Conservation (phyloP, 2,329 filamentous ascomycete species). For the Scedosporium dehoogii region DNA sequence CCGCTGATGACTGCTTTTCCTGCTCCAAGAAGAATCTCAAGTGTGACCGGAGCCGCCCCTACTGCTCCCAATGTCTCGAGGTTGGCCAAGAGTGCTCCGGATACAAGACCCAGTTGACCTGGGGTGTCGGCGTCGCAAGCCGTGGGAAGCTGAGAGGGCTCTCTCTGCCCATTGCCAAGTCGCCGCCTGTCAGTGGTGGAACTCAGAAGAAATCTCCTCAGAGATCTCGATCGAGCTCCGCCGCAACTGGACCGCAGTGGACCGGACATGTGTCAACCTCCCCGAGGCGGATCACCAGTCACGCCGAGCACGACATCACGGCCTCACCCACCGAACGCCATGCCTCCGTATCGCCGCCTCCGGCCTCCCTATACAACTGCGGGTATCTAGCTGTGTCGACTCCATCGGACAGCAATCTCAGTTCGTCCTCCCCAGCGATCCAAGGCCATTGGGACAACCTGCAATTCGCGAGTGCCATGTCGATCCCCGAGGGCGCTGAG, state of each 20-base stretch:
- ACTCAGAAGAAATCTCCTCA: slow-evolving; percentile 36
- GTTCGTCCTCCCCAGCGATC: slow-evolving; percentile 17
- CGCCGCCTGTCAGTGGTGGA: slow-evolving; percentile 39
- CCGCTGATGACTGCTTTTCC: slow-evolving; percentile 89
- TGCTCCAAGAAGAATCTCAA: slow-evolving; percentile 75
- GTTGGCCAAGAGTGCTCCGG: slow-evolving; percentile 87
- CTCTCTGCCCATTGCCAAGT: slow-evolving; percentile 60
- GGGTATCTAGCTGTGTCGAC: not conserved
- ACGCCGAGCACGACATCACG: not conserved
- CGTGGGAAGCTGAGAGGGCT: slow-evolving; percentile 88
- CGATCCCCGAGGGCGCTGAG: slow-evolving; percentile 27
- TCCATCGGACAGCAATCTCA: not conserved
- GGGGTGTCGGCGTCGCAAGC: slow-evolving; percentile 92
- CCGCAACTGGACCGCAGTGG: slow-evolving; percentile 14
- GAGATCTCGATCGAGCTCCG: slow-evolving; percentile 36
- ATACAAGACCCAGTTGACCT: slow-evolving; percentile 94
- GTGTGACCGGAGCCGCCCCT: slow-evolving; percentile 86
- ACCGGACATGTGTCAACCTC: not conserved
- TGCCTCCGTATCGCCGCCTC: slow-evolving; percentile 33
- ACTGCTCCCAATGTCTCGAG: slow-evolving; percentile 90
- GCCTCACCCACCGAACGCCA: slow-evolving; percentile 18
- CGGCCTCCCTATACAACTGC: slow-evolving; percentile 22
- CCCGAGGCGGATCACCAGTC: not conserved
- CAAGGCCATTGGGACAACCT: slow-evolving; percentile 29
- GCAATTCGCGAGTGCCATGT: not conserved